Base-by-base conservation (phyloP, 2,329 filamentous ascomycete species). In the Aspergillus sp. region DNA sequence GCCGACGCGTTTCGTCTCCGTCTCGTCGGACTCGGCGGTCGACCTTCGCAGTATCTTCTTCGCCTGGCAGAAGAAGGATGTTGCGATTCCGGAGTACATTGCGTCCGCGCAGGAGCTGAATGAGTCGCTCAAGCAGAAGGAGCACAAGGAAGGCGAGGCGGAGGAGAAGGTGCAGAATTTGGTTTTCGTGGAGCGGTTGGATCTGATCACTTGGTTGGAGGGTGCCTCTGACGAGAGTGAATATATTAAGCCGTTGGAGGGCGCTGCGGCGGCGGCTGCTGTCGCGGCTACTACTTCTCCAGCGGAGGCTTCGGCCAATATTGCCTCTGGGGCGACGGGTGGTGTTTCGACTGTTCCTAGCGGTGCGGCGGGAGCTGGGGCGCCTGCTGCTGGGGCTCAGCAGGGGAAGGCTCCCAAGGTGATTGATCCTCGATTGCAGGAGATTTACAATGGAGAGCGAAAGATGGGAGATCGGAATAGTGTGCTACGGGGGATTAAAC, bases 41-140 rank as follows among this genome's bases (percentile, higher is more conserved):
- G 88, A 96, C 64, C 76, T 98, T 55, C 89, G 93, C 62, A 93
- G 86, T 65, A 91, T 96, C 69, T 96, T 91, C 74, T 95, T 97
- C 63, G 90, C 90, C 44, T 98, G 90, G 89, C 77, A 88, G 59
- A 94, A 96, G 70, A 89, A 90, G 66, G 91, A 97, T 71, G 82
- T 86, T 43, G 82, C 86, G 43, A 90, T 95, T 53, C 86, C 88
- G 8, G 89, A 95, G 57, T 97, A 97, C 76, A 93, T 96, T 68
- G 81, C 86, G 27, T 85, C 86, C 0, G 87, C 88, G 10, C 83
- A 86, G 57, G 77, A 83, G 54, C 76, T 97, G 44, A 95, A 95
- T 64, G 83, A 88, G 40, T 83, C 89, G 60, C 75, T 96, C 27
- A 66, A 65, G 36, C 56, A 66, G 38, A 66, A 63, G 45, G 54